Evolutionary conservation across 331 rosid species (phyloP).

Genomic region (Spiraea crenata): DNA sequence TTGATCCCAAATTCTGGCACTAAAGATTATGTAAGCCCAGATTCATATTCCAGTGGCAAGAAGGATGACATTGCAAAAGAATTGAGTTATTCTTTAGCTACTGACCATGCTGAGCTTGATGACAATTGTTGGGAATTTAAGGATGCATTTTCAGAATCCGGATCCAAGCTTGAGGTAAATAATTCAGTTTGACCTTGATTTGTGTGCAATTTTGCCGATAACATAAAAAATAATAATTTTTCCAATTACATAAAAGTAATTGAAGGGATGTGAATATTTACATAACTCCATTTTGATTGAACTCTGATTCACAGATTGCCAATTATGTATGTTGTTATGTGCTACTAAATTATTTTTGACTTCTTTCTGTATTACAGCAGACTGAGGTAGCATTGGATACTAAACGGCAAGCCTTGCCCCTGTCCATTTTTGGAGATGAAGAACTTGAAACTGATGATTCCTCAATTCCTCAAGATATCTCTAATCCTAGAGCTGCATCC

Average conservation of each 20-base stretch:
- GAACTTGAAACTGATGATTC: conserved; percentile 44
- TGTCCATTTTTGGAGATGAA: conserved; percentile 77
- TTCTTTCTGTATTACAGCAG: conserved; percentile 41
- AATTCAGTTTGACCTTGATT: conserved; percentile 17
- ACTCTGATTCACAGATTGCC: neutral
- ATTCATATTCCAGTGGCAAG: conserved; percentile 30
- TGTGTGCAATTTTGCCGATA: conserved; percentile 15
- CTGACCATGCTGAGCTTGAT: conserved; percentile 31
- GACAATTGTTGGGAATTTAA: conserved; percentile 43
- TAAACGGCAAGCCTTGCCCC: conserved; percentile 61
- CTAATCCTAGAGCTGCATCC: conserved; percentile 33
- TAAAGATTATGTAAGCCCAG: conserved; percentile 23
- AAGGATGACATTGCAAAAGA: conserved; percentile 36
- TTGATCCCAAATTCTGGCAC: conserved; percentile 35
- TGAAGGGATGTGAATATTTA: conserved; percentile 19
- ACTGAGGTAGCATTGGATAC: conserved; percentile 33
- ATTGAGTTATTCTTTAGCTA: conserved; percentile 26
- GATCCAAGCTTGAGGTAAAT: conserved; percentile 48
- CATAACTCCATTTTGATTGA: conserved; percentile 23
- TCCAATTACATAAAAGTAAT: conserved; percentile 10
- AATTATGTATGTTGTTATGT: neutral
- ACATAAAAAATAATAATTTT: conserved; percentile 10
- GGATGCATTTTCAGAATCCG: conserved; percentile 43
- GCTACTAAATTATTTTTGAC: neutral
- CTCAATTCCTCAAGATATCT: conserved; percentile 38